Evolutionary conservation across 495 filamentous ascomycete genomes (phyloP), one percentile per base, ranked within the genome.

Genomic region (Penicillium cosmopolitanum): DNA sequence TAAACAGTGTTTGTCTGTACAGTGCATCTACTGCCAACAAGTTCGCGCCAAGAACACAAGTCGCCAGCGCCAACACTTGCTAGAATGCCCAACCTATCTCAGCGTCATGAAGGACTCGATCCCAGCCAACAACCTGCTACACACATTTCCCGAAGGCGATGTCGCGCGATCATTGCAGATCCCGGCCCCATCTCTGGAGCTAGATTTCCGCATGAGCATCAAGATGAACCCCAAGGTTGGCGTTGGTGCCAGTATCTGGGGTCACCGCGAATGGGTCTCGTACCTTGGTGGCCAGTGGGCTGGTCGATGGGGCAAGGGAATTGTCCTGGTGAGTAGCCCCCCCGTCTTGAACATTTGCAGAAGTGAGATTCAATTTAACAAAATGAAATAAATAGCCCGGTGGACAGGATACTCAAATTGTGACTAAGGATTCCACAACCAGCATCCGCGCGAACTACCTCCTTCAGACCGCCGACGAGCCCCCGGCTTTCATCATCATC

Each of bases 181-280:
- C 36, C 81, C 81, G 16, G 78, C 77, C n/a, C 85, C 85, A 0
- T 72, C 73, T 15, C 75, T 86, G 12, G 81, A 85, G 60, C 72
- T 85, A 47, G 84, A 87, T 61, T 87, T 87, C 68, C 83, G 84
- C 55, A 84, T 87, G 78, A 84, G 80, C 67, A 80, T 87, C 51
- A 79, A 82, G 60, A 68, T 86, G 70, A 86, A 84, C 62, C 77
- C 83, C 1, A 82, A 82, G 61, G 81, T 85, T 28, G 72, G 74
- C 1, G 77, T 85, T 8, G 79, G 82, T 5, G 75, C 69, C 13
- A 78, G 82, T 42, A 73, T 84, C 42, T 83, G 80, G 77, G 84
- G 83, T 25, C 76, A 82, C 53, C 75, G 84, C 51, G 84, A 86
- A 52, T 84, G 80, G 80, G 77, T 85, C 15, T 84, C 82, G 21